Base-by-base conservation (phyloP, 2,329 filamentous ascomycete species). In the Verticillium klebahnii region DNA sequence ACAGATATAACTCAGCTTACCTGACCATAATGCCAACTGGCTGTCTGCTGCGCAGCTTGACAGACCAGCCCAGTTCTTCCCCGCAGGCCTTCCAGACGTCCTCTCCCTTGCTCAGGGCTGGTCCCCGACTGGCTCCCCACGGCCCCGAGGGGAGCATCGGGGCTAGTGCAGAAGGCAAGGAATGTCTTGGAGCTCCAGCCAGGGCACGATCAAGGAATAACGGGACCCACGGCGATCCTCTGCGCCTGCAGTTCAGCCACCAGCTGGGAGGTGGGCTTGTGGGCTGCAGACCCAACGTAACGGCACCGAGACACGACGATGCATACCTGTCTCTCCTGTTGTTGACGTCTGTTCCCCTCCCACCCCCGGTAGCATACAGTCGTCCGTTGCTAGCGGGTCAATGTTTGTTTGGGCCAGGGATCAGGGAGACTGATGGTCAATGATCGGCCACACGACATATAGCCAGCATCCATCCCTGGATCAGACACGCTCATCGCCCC, bases 351-450 rank as follows among this genome's bases (percentile, higher is more conserved):
- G 58, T 60, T 52, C n/a, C 25, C 40, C 31, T n/a, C 17, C 52
- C 62, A 39, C 52, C 40, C 56, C 59, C 61, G 40, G 29, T 29
- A 60, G 57, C 59, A 60, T 62, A 62, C 60, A 58, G 57, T 40
- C 39, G 59, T 57, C 31, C 60, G 57, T 39, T 34, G 56, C 34
- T 55, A 31, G 37, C 25, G 19, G 34, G 25, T 19, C 58, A 59
- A 61, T 59, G 34, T 61, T 64, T 63, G 56, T 57, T 63, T 64
- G 59, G 62, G 61, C 57, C 61, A 64, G 60, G 64, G 62, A 61
- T 60, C 62, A 61, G 40, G 57, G 32, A 45, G 40, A 34, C 11
- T 32, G 31, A 58, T 39, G 50, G 40, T 31, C 29, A 29, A 14
- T 52, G 31, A 59, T 32, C 11, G 29, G 17, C 34, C 39, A 34